Evolutionary conservation across 108 stramenopile genomes (phyloP), one percentile per base, ranked within the genome.

Genomic region (Skeletonema menzelii): DNA sequence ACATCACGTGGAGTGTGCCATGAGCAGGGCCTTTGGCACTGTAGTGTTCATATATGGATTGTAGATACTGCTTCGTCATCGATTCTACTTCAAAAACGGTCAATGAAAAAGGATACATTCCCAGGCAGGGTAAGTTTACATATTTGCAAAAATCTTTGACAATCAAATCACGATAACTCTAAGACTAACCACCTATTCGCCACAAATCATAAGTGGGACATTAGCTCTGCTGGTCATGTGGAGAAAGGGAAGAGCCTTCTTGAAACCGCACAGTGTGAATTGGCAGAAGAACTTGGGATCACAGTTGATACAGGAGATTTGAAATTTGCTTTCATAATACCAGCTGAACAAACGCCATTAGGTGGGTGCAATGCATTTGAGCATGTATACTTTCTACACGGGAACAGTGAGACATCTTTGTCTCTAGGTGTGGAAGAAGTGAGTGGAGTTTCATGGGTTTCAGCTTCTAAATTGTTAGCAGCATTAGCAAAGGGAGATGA

Each of bases 331-430:
- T 84, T 84, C 40, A 64, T 38, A 8, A 72, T 80, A 26, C 84
- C 84, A 37, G 75, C 84, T 27, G 76, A 81, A 34, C 71, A 76
- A 34, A 12, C 61, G 0, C 38, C 22, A 0, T 10, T 72, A 34
- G 84, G 84, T 0, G 84, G 84, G 2, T 84, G 84, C 59, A 84
- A 84, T 65, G 79, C 79, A 2, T 84, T 67, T 49, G 84, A 84
- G 30, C 71, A 81, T 69, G 80, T 84, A 1, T 81, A 77, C 49
- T 84, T 84, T 60, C 64, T 84, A 17, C 20, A 60, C 32, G 35
- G 32, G 10, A 27, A 64, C 8, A 30, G 26, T 1, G 38, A 46
- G 20, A 20, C 30, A 0, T 35, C 73, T n/a, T 63, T 72, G 17
- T 60, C 76, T n/a, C 63, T 82, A 27, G 77, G 82, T 0, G 30